Percentiles rank a stretch among this genome's conserved stretches.
phyloP scores from a whole-genome alignment of 1,139 yeast species.

The Sugiyamaella grinbergsii region DNA sequence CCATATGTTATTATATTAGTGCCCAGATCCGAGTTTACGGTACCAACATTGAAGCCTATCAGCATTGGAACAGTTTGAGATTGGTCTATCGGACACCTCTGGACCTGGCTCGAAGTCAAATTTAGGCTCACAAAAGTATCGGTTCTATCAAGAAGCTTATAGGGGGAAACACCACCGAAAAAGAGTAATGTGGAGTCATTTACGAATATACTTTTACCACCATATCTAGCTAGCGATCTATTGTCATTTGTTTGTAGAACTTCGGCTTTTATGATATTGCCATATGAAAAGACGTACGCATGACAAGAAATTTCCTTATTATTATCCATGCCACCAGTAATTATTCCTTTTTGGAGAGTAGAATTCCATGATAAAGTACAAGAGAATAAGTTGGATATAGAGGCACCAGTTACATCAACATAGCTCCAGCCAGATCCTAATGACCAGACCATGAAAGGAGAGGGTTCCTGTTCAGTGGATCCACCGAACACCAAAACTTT shows the following conservation, averaged over 20 bases:
- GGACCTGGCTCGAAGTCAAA: constrained; percentile 28
- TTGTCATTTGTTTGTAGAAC: constrained; percentile 28
- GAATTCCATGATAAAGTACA: constrained; percentile 45
- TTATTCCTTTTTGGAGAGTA: constrained; percentile 44
- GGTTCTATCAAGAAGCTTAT: constrained; percentile 44
- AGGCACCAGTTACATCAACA: constrained; percentile 9
- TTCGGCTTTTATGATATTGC: constrained; percentile 18
- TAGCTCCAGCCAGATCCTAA: constrained; percentile 31
- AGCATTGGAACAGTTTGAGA: constrained; percentile 50
- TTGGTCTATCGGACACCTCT: constrained; percentile 23
- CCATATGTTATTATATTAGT: constrained; percentile 49
- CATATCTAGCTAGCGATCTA: constrained; percentile 49
- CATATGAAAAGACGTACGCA: constrained; percentile 37
- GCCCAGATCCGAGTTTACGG: constrained; percentile 22
- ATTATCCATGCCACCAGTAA: constrained; percentile 59
- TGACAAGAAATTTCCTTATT: constrained; percentile 43
- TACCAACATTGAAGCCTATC: constrained; percentile 56
- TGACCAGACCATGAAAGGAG: constrained; percentile 36
- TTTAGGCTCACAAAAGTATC: constrained; percentile 48
- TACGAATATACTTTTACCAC: constrained; percentile 43
- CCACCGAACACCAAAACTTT: constrained; percentile 61
- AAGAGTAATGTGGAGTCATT: constrained; percentile 45
- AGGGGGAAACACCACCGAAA: constrained; percentile 63
- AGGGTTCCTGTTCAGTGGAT: constrained; percentile 27
- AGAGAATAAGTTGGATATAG: constrained; percentile 26